A percentile compares a stretch with the other conserved stretches of the same genome.
Evolutionary conservation across 768 basidiomycete genomes (phyloP).

Genomic region (Gautieria morchelliformis): DNA sequence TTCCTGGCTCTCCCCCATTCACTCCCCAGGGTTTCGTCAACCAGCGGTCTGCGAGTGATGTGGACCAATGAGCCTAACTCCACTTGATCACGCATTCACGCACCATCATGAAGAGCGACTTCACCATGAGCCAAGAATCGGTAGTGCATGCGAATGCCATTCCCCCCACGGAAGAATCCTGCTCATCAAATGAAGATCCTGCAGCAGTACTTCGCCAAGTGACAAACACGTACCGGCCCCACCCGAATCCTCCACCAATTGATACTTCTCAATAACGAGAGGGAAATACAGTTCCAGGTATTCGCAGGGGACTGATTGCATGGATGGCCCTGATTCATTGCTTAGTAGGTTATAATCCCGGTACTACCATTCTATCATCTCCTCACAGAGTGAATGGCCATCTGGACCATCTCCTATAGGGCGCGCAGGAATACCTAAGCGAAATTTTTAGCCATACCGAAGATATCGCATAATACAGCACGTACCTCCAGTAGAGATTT

Average conservation of each 20-base stretch:
- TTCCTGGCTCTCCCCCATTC: slow-evolving; percentile 22
- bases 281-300: slow-evolving; percentile 23
- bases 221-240: slow-evolving; percentile 16
- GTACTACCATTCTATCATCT: background rate
- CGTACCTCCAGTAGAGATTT: slow-evolving; percentile 20
- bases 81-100: background rate
- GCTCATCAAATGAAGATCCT: background rate
- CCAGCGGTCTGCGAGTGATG: slow-evolving; percentile 17
- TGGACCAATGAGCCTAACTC: background rate
- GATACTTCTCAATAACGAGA: slow-evolving; percentile 20
- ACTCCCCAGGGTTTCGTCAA: slow-evolving; percentile 27
- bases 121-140: slow-evolving; percentile 20
- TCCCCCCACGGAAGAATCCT: slow-evolving; percentile 20
- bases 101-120: slow-evolving; percentile 21
- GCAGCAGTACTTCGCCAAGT: background rate
- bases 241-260: slow-evolving; percentile 23
- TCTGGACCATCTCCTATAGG: slow-evolving; percentile 20
- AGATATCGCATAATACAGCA: too few species aligned
- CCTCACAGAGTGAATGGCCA: slow-evolving; percentile 22
- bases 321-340: slow-evolving; percentile 15
- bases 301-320: slow-evolving; percentile 24
- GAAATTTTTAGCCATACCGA: background rate
- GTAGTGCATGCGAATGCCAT: slow-evolving; percentile 24
- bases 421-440: slow-evolving; percentile 12
- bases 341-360: background rate